Evolutionary conservation across 1,284 basidiomycete genomes (phyloP).

Genomic region (Moesziomyces parantarcticus): DNA sequence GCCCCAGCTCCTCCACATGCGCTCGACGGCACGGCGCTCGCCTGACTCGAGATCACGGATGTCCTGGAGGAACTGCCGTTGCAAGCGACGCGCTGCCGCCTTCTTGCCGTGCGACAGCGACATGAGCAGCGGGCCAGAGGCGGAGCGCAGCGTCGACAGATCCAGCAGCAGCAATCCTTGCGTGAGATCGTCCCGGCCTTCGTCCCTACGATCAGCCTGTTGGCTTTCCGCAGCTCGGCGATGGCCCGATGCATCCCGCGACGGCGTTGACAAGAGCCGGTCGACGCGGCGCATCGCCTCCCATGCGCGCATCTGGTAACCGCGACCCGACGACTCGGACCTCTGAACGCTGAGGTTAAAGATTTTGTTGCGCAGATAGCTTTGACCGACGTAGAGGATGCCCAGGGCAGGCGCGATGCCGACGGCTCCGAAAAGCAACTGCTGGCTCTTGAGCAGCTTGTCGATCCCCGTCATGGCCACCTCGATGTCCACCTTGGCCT

Average conservation of each 20-base stretch:
- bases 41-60: conserved; percentile 81
- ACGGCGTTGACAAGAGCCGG: conserved; percentile 61
- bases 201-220: not conserved
- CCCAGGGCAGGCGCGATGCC: conserved; percentile 91
- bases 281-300: conserved; percentile 69
- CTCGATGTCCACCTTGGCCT: conserved; percentile 95
- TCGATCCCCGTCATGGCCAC: conserved; percentile 87
- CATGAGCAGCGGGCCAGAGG: conserved; percentile 53
- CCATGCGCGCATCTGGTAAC: conserved; percentile 68
- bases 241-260: not conserved
- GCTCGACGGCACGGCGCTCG: conserved; percentile 73
- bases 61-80: conserved; percentile 84
- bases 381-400: conserved; percentile 75
- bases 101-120: conserved; percentile 32
- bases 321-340: conserved; percentile 68
- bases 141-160: conserved; percentile 76
- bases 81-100: conserved; percentile 70
- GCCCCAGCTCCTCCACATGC: conserved; percentile 90
- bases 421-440: conserved; percentile 95
- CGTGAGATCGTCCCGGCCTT: conserved; percentile 67
- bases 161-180: conserved; percentile 80
- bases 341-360: conserved; percentile 70
- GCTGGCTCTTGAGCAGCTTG: conserved; percentile 90
- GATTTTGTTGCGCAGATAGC: conserved; percentile 73
- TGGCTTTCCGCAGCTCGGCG: not conserved